Evolutionary conservation across 148 eudicot genomes (phyloP), one percentile per base, ranked within the genome.

Genomic region (Pouteria glomerata): DNA sequence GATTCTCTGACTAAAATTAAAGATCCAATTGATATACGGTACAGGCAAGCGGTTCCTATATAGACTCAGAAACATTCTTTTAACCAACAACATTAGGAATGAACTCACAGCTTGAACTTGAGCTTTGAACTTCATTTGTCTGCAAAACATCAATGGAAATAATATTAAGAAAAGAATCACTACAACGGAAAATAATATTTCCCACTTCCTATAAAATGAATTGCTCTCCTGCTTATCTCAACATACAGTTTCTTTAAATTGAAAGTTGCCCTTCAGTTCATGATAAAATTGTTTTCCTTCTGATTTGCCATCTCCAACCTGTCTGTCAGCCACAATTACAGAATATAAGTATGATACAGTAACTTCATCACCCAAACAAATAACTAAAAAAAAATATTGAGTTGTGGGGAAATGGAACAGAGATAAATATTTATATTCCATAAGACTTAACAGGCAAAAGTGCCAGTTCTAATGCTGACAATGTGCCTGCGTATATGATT

Each of bases 51-150:
- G 34, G 42, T 60, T 71, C 31, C 50, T 45, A 76, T 29, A 47
- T 33, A 56, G 37, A 65, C n/a, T 26, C 63, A 27, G 24, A 37
- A n/a, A 57, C 58, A 72, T 52, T 48, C 30, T 37, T 24, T 70
- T 23, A 57, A 42, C 35, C 24, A 66, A 21, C 6, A 59, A 42
- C 35, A 63, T 27, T 34, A 31, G 53, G 31, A 23, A 48, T 73
- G 59, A 72, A 87, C 90, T 87, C 80, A 81, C 92, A 18, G 73
- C 72, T 82, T 70, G 73, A 71, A 82, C 69, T 76, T 73, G 86
- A 77, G 73, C 74, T 74, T 67, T 75, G 78, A 74, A 70, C 81
- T 74, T 78, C 82, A 66, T 21, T 48, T 48, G 53, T 76, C 97
- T 89, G 88, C 82, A 84, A 81, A 71, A 45, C 15, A 59, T 50